Evolutionary conservation across 2,329 filamentous ascomycete genomes (phyloP).

Genomic region (Ceratocystis colombiana): DNA sequence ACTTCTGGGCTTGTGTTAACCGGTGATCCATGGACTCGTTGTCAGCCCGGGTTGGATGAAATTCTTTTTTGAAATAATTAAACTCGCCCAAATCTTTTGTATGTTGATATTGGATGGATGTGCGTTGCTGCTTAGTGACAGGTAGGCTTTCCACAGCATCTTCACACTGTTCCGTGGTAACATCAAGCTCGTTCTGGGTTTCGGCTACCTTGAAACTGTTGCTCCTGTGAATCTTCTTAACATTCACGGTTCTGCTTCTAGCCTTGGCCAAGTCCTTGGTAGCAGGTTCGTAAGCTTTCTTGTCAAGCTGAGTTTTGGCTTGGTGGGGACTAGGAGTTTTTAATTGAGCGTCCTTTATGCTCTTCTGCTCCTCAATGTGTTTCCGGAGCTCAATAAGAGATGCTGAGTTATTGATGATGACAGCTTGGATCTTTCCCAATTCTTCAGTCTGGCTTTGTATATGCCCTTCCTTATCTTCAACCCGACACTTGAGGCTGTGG

Average conservation of each 20-base stretch:
- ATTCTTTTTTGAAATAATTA: background rate
- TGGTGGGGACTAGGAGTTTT: background rate
- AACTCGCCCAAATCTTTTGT: background rate
- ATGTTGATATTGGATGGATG: background rate
- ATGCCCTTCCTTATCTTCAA: background rate
- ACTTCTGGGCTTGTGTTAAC: background rate
- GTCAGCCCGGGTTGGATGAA: background rate
- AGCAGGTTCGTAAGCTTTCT: background rate
- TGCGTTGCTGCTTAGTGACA: background rate
- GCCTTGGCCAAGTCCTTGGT: background rate
- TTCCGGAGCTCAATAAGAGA: background rate
- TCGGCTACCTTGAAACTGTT: background rate
- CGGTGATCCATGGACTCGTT: background rate
- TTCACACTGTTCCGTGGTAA: background rate
- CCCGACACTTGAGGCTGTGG: background rate
- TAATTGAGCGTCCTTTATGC: background rate
- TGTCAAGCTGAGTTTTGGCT: background rate
- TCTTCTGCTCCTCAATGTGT: background rate
- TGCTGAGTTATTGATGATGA: background rate
- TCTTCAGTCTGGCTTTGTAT: background rate
- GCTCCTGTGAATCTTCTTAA: too few relatives aligned
- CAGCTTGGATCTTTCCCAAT: background rate
- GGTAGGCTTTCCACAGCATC: background rate
- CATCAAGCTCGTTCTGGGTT: background rate
- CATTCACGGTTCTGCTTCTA: too few relatives aligned